A percentile compares a stretch with the other conserved stretches of the same genome.
These are phyloP conservation scores for Oryza meridionalis DNA, from an alignment of 176 grass and related monocot genomes.

Conservation along the genomic window DNA sequence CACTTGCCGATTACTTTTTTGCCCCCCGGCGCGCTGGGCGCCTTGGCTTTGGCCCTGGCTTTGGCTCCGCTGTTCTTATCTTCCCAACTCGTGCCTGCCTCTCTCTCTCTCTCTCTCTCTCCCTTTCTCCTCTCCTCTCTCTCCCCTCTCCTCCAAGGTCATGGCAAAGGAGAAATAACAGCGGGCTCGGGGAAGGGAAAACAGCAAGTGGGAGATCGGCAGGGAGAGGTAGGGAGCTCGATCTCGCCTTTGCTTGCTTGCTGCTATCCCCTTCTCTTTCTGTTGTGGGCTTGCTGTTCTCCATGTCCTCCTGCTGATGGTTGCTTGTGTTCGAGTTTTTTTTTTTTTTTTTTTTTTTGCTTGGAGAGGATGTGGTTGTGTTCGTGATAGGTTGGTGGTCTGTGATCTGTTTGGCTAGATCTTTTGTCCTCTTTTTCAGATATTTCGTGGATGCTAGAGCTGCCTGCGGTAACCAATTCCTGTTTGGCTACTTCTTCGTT, in stretches of 20 bases:
- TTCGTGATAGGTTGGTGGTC: neutral
- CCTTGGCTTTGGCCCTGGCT: neutral
- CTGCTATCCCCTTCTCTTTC: neutral
- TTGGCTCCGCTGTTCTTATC: conserved; percentile 47
- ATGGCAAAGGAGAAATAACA: conserved; percentile 42
- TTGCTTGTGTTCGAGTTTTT: neutral
- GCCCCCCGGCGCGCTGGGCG: neutral
- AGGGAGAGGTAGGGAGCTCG: conserved; percentile 52
- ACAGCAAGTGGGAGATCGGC: conserved; percentile 33
- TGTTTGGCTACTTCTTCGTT: conserved; percentile 32
- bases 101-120: neutral
- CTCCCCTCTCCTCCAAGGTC: conserved; percentile 30
- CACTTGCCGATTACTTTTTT: conserved; percentile 24
- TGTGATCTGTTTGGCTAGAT: neutral
- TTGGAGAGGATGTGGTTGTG: neutral
- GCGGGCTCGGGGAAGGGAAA: conserved; percentile 24
- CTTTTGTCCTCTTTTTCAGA: neutral
- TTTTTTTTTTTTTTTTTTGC: neutral
- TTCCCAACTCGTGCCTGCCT: conserved; percentile 6
- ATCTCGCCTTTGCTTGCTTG: neutral
- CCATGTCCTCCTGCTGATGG: neutral
- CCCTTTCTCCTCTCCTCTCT: neutral
- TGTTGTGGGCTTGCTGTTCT: conserved; percentile 5
- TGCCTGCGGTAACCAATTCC: conserved; percentile 32
- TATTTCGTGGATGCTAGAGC: conserved; percentile 14